phyloP scores from a whole-genome alignment of 2,329 filamentous ascomycete species.

The Fusarium sp. region DNA sequence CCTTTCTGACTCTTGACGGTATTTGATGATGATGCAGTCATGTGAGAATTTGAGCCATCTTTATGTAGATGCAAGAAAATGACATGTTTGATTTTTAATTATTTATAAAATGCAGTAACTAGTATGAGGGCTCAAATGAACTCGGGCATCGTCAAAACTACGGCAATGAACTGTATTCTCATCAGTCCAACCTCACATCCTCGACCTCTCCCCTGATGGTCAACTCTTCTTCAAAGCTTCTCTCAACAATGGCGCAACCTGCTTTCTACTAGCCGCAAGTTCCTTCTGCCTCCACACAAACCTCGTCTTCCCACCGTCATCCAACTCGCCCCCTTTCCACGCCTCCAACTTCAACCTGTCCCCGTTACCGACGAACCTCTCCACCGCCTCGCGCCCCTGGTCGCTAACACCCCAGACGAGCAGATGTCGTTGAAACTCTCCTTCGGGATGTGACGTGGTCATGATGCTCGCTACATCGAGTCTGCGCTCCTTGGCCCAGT shows the following conservation, averaged over 20 bases:
- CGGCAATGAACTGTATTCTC: too few relatives aligned
- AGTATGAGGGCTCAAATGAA: too few relatives aligned
- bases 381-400: slow-evolving; percentile 58
- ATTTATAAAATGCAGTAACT: too few relatives aligned
- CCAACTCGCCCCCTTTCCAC: slow-evolving; percentile 61
- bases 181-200: slow-evolving; percentile 11
- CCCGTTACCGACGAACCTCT: slow-evolving; percentile 61
- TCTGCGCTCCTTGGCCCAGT: slow-evolving; percentile 64
- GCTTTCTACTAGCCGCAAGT: slow-evolving; percentile 70
- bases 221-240: slow-evolving; percentile 57
- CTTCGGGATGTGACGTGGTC: slow-evolving; percentile 68
- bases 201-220: slow-evolving; percentile 16
- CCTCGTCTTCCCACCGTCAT: slow-evolving; percentile 58
- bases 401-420: slow-evolving; percentile 70
- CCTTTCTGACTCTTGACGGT: neutral
- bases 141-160: too few relatives aligned
- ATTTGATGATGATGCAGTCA: too few relatives aligned
- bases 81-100: too few relatives aligned
- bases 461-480: slow-evolving; percentile 74
- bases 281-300: slow-evolving; percentile 73
- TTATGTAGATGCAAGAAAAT: too few relatives aligned
- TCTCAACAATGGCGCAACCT: slow-evolving; percentile 73
- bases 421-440: slow-evolving; percentile 70
- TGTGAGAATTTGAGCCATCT: too few relatives aligned
- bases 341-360: slow-evolving; percentile 64